Evolutionary conservation across 2,329 filamentous ascomycete genomes (phyloP).

Genomic region (Cordyceps cicadae): DNA sequence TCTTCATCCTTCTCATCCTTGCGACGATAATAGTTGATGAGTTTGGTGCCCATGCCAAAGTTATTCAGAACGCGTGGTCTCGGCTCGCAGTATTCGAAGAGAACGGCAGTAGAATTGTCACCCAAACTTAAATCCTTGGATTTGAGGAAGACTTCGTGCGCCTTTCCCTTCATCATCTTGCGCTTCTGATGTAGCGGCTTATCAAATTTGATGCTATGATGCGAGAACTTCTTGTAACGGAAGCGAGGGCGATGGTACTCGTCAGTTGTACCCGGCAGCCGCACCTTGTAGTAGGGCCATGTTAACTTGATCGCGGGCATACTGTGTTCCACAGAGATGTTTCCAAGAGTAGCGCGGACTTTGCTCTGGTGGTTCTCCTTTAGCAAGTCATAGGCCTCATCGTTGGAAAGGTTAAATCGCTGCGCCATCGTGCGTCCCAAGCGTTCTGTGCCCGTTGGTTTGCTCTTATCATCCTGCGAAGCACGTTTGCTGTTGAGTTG

Average conservation of each 20-base stretch:
- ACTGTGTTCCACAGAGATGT: slow-evolving; percentile 88
- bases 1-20: slow-evolving; percentile 66
- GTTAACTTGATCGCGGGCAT: slow-evolving; percentile 84
- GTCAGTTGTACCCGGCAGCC: slow-evolving; percentile 63
- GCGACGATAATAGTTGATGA: slow-evolving; percentile 95
- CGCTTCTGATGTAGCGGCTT: slow-evolving; percentile 67
- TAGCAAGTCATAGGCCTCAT: slow-evolving; percentile 87
- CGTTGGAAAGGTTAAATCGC: slow-evolving; percentile 93
- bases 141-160: slow-evolving; percentile 67
- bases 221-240: slow-evolving; percentile 59
- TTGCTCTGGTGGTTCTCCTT: slow-evolving; percentile 98
- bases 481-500: slow-evolving; percentile 54
- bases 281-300: slow-evolving; percentile 93
- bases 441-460: slow-evolving; percentile 59
- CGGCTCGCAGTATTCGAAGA: slow-evolving; percentile 95
- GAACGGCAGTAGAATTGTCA: slow-evolving; percentile 79
- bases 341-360: slow-evolving; percentile 83
- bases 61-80: slow-evolving; percentile 87
- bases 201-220: slow-evolving; percentile 62
- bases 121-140: slow-evolving; percentile 77
- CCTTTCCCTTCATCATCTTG: slow-evolving; percentile 73
- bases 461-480: slow-evolving; percentile 48
- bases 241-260: slow-evolving; percentile 79
- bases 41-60: slow-evolving; percentile 91
- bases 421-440: slow-evolving; percentile 65